Conservation (phyloP, 306 rosid species). For the Albizia julibrissin region DNA sequence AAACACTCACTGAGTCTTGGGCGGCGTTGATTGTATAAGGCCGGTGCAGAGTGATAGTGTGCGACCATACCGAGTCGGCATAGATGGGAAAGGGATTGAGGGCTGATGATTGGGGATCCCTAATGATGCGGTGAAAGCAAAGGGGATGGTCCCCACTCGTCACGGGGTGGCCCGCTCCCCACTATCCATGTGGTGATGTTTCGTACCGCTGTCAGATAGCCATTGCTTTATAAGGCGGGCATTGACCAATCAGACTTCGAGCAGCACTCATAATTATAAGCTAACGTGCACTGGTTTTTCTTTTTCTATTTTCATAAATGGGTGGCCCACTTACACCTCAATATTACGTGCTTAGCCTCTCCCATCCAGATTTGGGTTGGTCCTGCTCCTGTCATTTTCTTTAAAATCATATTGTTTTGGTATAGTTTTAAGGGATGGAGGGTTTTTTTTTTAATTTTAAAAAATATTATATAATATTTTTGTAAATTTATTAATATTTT, state of each 20-base stretch:
- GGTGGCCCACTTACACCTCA: neutral
- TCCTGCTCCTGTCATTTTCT: too few species aligned
- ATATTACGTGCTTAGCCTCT: neutral
- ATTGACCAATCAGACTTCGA: conserved; percentile 24
- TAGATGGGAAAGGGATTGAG: neutral
- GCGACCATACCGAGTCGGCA: too few species aligned
- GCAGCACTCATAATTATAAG: neutral
- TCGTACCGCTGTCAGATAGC: conserved; percentile 36
- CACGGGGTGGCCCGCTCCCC: conserved; percentile 35
- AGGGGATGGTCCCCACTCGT: neutral
- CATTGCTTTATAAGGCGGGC: neutral
- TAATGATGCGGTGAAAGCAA: neutral
- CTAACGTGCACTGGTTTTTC: neutral
- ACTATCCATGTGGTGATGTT: neutral
- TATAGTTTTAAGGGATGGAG: too few species aligned
- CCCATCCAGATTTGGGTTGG: too few species aligned
- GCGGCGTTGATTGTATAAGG: too few species aligned
- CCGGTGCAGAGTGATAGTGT: too few species aligned
- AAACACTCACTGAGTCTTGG: too few species aligned
- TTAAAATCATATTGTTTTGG: too few species aligned
- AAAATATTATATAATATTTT: too few species aligned
- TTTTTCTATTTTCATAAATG: neutral
- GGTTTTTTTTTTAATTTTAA: too few species aligned
- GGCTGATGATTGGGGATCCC: neutral
- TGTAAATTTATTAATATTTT: too few species aligned